Conservation (phyloP, 1,139 yeast genomes). For the Debaryomyces nepalensis region DNA sequence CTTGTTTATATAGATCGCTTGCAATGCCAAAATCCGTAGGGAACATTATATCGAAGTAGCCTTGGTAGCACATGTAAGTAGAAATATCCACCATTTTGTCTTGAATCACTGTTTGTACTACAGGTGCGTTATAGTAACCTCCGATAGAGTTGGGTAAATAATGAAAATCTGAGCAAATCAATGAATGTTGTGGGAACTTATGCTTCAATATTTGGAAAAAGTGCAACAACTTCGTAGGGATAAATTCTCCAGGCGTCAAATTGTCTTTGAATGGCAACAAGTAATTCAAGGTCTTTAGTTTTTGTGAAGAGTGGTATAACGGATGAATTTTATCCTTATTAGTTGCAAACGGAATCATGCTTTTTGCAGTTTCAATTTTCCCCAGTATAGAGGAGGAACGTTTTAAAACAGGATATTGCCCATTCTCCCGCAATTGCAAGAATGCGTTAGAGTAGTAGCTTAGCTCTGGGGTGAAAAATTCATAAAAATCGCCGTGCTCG, state of each 20-base stretch:
- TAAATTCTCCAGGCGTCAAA: conserved; percentile 74
- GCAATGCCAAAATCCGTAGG: conserved; percentile 77
- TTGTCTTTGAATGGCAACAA: conserved; percentile 66
- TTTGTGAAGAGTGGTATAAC: conserved; percentile 40
- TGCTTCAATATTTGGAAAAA: conserved; percentile 66
- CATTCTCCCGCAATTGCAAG: conserved; percentile 57
- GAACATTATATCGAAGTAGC: conserved; percentile 84
- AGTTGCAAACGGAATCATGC: conserved; percentile 36
- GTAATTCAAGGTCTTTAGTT: conserved; percentile 36
- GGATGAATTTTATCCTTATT: conserved; percentile 46
- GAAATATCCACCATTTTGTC: conserved; percentile 70
- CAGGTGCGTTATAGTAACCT: conserved; percentile 75
- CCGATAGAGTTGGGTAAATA: conserved; percentile 61
- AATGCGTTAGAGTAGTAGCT: conserved; percentile 63
- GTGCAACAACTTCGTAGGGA: conserved; percentile 76
- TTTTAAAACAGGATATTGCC: conserved; percentile 39
- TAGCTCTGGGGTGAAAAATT: conserved; percentile 70
- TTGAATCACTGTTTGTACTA: conserved; percentile 78
- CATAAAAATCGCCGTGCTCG: conserved; percentile 75
- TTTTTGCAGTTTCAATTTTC: conserved; percentile 29
- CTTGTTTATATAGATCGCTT: conserved; percentile 63
- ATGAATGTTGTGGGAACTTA: conserved; percentile 75
- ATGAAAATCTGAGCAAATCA: conserved; percentile 76
- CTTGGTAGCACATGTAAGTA: conserved; percentile 82
- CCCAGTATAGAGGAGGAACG: conserved; percentile 27